Evolutionary conservation across 2,329 filamentous ascomycete species (phyloP).

Genomic region (Penicillium griseofulvum): DNA sequence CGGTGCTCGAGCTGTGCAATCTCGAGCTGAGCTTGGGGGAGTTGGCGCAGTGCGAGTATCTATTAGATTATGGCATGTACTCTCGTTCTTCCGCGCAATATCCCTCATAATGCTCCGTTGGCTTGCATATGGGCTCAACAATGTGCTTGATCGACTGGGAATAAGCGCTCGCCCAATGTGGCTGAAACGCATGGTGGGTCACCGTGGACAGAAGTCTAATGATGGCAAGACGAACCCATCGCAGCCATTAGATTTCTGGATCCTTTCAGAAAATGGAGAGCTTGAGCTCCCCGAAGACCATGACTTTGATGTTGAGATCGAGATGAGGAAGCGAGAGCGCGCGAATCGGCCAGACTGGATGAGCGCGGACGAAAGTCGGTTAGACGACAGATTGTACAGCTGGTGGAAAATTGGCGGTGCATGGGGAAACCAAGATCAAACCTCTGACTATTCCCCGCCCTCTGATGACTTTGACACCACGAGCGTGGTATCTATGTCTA

Average conservation of each 20-base stretch:
- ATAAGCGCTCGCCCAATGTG: constrained; percentile 63
- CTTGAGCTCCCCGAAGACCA: constrained; percentile 58
- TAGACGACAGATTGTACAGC: constrained; percentile 73
- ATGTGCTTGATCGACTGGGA: constrained; percentile 57
- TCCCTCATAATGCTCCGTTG: constrained; percentile 62
- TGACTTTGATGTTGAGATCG: constrained; percentile 75
- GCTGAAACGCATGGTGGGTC: constrained; percentile 48
- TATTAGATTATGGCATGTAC: constrained; percentile 71
- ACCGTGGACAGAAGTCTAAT: constrained; percentile 20
- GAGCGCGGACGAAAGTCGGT: constrained; percentile 58
- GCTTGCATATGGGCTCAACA: constrained; percentile 55
- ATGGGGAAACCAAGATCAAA: constrained; percentile 79
- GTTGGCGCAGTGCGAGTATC: constrained; percentile 77
- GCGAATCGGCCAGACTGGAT: constrained; percentile 42
- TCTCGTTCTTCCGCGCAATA: constrained; percentile 73
- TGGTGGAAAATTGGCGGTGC: constrained; percentile 83
- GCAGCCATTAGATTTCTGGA: constrained; percentile 52
- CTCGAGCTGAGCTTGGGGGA: constrained; percentile 52
- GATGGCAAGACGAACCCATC: constrained; percentile 10
- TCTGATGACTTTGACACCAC: constrained; percentile 68
- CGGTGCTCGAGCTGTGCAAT: constrained; percentile 36
- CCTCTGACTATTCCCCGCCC: constrained; percentile 69
- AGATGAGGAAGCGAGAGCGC: constrained; percentile 65
- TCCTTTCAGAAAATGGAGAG: constrained; percentile 53
- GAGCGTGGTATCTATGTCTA: constrained; percentile 70